phyloP scores from a whole-genome alignment of 2,329 filamentous ascomycete species.

The Reticulascus tulasneorum region DNA sequence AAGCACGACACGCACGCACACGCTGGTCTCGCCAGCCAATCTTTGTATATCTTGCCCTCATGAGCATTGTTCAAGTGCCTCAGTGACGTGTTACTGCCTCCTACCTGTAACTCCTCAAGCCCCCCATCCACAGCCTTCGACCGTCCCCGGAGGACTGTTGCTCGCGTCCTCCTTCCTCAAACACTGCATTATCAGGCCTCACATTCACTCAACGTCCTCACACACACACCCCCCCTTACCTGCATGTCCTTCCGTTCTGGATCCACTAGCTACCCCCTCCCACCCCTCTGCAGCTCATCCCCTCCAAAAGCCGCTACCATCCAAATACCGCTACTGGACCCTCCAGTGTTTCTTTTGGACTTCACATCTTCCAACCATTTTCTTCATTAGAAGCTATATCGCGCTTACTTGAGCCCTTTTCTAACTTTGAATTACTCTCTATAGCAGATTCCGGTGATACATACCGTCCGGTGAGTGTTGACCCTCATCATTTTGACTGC shows the following conservation, averaged over 20 bases:
- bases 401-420: slow-evolving; percentile 23
- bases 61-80: too few species aligned
- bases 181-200: too few species aligned
- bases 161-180: slow-evolving; percentile 25
- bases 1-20: too few species aligned
- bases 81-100: too few species aligned
- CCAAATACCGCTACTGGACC: slow-evolving; percentile 14
- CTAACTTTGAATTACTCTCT: slow-evolving; percentile 31
- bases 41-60: too few species aligned
- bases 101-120: too few species aligned
- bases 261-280: slow-evolving; percentile 36
- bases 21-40: too few species aligned
- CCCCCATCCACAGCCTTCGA: too few species aligned
- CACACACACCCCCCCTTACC: slow-evolving; percentile 28
- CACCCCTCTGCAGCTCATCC: slow-evolving; percentile 28
- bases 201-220: too few species aligned
- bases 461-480: slow-evolving; percentile 54
- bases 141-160: too few species aligned
- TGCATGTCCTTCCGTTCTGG: slow-evolving; percentile 42
- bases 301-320: slow-evolving; percentile 13
- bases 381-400: too few species aligned
- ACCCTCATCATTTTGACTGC: slow-evolving; percentile 1
- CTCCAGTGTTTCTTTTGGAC: slow-evolving; percentile 2
- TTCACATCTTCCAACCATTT: slow-evolving; percentile 19
- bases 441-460: slow-evolving; percentile 59